A percentile compares a stretch with the other conserved stretches of the same genome.
Conservation (phyloP, 345 rosid genomes). For the Noccaea caerulescens region DNA sequence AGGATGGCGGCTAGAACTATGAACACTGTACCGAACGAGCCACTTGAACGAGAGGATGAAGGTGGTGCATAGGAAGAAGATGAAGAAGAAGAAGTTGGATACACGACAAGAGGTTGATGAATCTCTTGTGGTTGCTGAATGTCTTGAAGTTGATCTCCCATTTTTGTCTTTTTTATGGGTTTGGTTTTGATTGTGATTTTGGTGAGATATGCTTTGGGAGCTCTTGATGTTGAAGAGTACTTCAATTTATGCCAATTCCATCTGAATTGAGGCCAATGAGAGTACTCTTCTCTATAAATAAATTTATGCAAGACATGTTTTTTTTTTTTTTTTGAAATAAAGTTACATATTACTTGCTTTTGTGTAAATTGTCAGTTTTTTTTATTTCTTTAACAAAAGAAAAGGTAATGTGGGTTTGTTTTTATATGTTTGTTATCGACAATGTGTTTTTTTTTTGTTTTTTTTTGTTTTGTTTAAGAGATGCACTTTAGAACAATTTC, state of each 20-base stretch:
- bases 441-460: conserved; percentile 2
- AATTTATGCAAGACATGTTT: conserved; percentile 4
- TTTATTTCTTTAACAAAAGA: background rate
- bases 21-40: conserved; percentile 77
- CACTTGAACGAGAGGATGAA: conserved; percentile 55
- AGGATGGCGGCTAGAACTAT: conserved; percentile 48
- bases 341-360: conserved; percentile 37
- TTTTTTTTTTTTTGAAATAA: conserved; percentile 36
- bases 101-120: conserved; percentile 54
- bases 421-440: conserved; percentile 14
- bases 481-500: conserved; percentile 38
- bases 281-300: conserved; percentile 28
- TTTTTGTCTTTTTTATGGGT: background rate
- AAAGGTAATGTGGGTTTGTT: conserved; percentile 9
- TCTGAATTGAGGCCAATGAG: conserved; percentile 19
- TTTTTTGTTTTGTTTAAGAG: conserved; percentile 13
- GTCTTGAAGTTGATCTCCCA: conserved; percentile 33
- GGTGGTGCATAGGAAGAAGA: conserved; percentile 29
- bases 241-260: conserved; percentile 21
- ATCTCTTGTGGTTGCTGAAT: conserved; percentile 25
- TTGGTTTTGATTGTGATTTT: conserved; percentile 7
- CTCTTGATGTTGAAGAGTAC: conserved; percentile 13
- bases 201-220: conserved; percentile 9
- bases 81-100: conserved; percentile 54
- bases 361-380: conserved; percentile 31